Evolutionary conservation across 192 early-diverging fungal species (phyloP).

Genomic region (Backusella circina): DNA sequence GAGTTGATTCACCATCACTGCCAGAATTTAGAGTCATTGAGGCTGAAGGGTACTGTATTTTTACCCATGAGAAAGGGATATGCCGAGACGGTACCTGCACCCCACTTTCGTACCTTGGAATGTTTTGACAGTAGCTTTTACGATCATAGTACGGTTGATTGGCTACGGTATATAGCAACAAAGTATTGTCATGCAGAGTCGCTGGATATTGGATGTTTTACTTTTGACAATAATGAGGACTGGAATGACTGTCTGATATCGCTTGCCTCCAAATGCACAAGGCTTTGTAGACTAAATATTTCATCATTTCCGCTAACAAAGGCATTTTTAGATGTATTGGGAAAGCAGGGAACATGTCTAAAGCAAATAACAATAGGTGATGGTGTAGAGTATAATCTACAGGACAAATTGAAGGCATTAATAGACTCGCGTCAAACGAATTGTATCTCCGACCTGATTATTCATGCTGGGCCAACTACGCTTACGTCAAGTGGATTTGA

Average conservation of each 20-base stretch:
- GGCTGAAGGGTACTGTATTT: not conserved
- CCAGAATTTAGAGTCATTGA: not conserved
- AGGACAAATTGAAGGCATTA: not conserved
- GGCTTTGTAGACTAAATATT: not conserved
- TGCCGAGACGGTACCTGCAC: not conserved
- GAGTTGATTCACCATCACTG: not conserved
- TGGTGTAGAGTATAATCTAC: not conserved
- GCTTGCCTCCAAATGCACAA: not conserved
- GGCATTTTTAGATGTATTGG: not conserved
- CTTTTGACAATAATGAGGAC: not conserved
- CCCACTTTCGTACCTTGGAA: not conserved
- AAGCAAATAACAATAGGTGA: not conserved
- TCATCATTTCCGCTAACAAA: not conserved
- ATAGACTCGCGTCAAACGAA: not conserved
- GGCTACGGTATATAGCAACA: not conserved
- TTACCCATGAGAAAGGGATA: not conserved
- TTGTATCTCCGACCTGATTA: not conserved
- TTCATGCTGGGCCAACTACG: not conserved
- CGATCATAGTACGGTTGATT: not conserved
- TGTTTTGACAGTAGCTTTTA: not conserved
- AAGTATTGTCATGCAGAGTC: not conserved
- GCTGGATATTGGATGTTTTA: not conserved
- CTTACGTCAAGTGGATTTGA: not conserved
- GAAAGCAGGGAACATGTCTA: not conserved
- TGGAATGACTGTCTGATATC: not conserved